These are phyloP conservation scores for Tilletia caries DNA, from an alignment of 1,284 basidiomycete species.

Conservation along the genomic window DNA sequence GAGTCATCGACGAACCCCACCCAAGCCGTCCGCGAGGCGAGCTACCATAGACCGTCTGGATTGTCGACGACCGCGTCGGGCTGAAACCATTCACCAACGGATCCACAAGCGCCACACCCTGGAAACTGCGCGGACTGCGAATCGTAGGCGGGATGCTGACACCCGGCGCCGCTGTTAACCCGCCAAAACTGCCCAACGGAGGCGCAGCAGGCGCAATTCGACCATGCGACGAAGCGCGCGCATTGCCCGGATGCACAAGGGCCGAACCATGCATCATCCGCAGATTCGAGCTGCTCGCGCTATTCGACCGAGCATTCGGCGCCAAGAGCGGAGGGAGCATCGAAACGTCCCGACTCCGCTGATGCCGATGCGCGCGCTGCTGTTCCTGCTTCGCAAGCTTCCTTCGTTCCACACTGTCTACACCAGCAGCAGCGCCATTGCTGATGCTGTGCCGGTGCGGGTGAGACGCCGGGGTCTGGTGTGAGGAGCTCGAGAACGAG, in stretches of 20 bases:
- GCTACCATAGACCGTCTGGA: slow-evolving; percentile 30
- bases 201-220: background rate
- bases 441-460: slow-evolving; percentile 26
- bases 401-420: slow-evolving; percentile 20
- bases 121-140: slow-evolving; percentile 2
- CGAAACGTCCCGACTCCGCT: slow-evolving; percentile 37
- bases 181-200: background rate
- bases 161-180: background rate
- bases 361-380: slow-evolving; percentile 21
- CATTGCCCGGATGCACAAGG: background rate
- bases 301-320: slow-evolving; percentile 27
- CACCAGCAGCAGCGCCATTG: slow-evolving; percentile 24
- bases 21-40: slow-evolving; percentile 39
- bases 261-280: slow-evolving; percentile 13
- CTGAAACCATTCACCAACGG: slow-evolving; percentile 13
- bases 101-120: background rate
- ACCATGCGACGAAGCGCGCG: slow-evolving; percentile 1
- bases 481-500: background rate
- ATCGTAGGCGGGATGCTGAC: background rate
- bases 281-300: slow-evolving; percentile 34
- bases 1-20: slow-evolving; percentile 43
- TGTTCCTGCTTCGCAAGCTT: slow-evolving; percentile 9
- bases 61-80: slow-evolving; percentile 24
- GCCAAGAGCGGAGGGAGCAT: slow-evolving; percentile 42
- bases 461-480: background rate